Conservation (phyloP, 2,329 filamentous ascomycete species). For the Aureobasidium sp. region DNA sequence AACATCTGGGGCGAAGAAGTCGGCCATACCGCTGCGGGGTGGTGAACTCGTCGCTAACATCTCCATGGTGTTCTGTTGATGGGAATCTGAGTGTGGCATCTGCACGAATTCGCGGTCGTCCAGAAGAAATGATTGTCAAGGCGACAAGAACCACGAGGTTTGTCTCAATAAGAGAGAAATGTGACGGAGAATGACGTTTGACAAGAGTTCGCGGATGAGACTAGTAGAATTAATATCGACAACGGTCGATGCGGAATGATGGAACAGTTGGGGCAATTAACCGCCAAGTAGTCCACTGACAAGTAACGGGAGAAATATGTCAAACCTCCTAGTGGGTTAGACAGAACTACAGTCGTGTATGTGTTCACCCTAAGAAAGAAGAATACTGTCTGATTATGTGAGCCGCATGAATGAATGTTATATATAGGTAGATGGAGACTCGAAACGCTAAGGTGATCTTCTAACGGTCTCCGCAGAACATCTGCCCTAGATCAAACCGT, state of each 20-base stretch:
- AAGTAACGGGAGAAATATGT: too few relatives aligned
- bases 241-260: conserved; percentile 1
- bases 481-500: too few relatives aligned
- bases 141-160: neutral
- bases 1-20: conserved; percentile 57
- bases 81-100: neutral
- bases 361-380: too few relatives aligned
- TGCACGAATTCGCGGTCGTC: neutral
- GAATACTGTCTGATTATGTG: too few relatives aligned
- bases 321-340: too few relatives aligned
- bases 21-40: neutral
- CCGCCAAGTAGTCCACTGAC: too few relatives aligned
- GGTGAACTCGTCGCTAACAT: neutral
- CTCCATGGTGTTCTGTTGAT: neutral
- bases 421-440: too few relatives aligned
- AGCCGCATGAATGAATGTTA: too few relatives aligned
- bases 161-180: neutral
- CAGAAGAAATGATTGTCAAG: neutral
- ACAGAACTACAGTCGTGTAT: too few relatives aligned
- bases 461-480: too few relatives aligned
- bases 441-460: too few relatives aligned
- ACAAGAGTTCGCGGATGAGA: neutral
- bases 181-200: neutral
- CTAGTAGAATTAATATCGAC: neutral
- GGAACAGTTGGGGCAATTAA: too few relatives aligned